Evolutionary conservation across 75 land plant species (phyloP).

Genomic region (Picea sitchensis): DNA sequence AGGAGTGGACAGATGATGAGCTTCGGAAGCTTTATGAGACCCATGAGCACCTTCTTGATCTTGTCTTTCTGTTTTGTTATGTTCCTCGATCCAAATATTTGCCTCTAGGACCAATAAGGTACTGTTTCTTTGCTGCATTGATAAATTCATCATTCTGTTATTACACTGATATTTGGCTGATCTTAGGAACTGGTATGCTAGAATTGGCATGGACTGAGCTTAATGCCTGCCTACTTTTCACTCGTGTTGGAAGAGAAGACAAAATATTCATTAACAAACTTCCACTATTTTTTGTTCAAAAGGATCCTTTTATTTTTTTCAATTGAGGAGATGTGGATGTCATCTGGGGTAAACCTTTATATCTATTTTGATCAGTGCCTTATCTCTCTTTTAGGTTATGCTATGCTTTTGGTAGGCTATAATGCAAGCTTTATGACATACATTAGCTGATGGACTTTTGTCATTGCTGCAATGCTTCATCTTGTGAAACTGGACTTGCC

Average conservation of each 20-base stretch:
- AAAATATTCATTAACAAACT: no score
- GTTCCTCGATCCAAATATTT: constrained; percentile 96
- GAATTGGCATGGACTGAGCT: no score
- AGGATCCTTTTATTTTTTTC: neutral
- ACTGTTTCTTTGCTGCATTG: neutral
- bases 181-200: no score
- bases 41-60: constrained; percentile 88
- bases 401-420: neutral
- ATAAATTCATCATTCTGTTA: neutral
- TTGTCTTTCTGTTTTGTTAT: constrained; percentile 93
- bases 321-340: neutral
- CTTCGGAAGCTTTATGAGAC: constrained; percentile 87
- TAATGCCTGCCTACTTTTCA: no score
- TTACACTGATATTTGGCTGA: constrained; percentile 6
- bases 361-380: neutral
- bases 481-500: neutral
- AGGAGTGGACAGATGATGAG: constrained; percentile 98
- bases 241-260: no score
- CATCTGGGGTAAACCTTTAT: neutral
- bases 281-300: neutral
- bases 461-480: neutral
- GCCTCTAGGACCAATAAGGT: constrained; percentile 98
- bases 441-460: neutral
- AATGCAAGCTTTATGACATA: neutral
- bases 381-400: neutral